Conservation (phyloP, 352 stramenopile genomes). For the Thraustochytrium striatum region DNA sequence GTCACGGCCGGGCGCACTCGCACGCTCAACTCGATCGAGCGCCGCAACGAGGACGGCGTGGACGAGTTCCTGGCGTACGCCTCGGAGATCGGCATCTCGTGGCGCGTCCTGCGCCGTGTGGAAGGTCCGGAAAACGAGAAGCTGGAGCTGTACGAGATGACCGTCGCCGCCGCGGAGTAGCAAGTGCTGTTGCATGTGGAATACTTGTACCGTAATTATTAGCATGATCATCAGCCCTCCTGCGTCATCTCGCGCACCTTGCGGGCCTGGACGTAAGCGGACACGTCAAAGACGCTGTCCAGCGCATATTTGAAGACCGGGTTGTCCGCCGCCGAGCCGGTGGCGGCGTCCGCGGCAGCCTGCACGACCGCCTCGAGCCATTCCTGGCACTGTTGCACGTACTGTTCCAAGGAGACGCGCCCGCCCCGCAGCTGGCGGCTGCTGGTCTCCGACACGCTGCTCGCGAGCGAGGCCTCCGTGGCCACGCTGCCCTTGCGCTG, state of each 20-base stretch:
- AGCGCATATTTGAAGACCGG: neutral
- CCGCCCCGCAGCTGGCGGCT: no score
- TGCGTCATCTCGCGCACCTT: no score
- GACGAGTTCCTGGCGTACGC: conserved; percentile 24
- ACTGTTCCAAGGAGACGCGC: no score
- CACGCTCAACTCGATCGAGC: conserved; percentile 67
- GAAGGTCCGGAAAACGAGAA: conserved; percentile 26
- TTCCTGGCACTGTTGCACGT: no score
- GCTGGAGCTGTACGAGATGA: conserved; percentile 40
- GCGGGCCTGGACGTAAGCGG: neutral
- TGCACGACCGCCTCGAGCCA: neutral
- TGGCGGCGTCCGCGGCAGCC: neutral
- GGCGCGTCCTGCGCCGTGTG: neutral
- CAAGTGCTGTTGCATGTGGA: no score
- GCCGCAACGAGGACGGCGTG: conserved; percentile 59
- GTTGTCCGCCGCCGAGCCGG: neutral
- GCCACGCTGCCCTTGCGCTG: no score
- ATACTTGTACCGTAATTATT: no score
- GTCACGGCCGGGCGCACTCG: conserved; percentile 63
- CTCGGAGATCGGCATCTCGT: neutral
- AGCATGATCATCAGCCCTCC: no score
- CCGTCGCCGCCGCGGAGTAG: no score
- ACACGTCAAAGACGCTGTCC: neutral
- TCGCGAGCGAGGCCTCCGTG: no score
- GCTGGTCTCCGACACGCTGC: no score